Conservation (phyloP, 2,329 filamentous ascomycete species). For the Calonectria hongkongensis region DNA sequence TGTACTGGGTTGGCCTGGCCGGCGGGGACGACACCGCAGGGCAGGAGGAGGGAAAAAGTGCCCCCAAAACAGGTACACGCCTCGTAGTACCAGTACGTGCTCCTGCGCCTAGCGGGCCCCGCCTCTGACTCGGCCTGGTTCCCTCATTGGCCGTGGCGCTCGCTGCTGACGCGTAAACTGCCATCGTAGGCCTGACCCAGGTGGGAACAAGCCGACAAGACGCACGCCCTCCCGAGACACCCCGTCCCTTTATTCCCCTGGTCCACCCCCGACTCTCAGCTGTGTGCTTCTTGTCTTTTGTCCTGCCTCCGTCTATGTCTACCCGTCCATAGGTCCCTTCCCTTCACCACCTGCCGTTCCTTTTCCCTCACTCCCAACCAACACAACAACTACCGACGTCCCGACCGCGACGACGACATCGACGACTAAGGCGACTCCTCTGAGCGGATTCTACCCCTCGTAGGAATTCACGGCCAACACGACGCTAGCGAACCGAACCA, state of each 20-base stretch:
- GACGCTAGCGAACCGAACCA: conserved; percentile 47
- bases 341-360: conserved; percentile 51
- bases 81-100: conserved; percentile 52
- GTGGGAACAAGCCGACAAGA: conserved; percentile 53
- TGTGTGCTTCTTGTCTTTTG: conserved; percentile 48
- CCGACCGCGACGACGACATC: conserved; percentile 35
- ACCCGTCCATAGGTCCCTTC: conserved; percentile 40
- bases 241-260: conserved; percentile 60
- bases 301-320: conserved; percentile 42
- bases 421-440: conserved; percentile 36
- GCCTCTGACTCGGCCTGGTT: conserved; percentile 39
- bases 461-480: conserved; percentile 33
- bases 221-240: conserved; percentile 58
- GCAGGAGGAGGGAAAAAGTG: conserved; percentile 26
- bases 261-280: conserved; percentile 56
- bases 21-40: conserved; percentile 15
- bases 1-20: conserved; percentile 5
- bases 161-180: conserved; percentile 63
- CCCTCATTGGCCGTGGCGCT: conserved; percentile 56
- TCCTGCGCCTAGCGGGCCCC: conserved; percentile 54
- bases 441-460: conserved; percentile 39
- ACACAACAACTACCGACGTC: conserved; percentile 43
- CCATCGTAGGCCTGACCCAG: conserved; percentile 55
- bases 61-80: conserved; percentile 44
- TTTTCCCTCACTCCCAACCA: conserved; percentile 43